Conservation (phyloP, 805 yeast genomes). For the Suhomyces xylopsoci region DNA sequence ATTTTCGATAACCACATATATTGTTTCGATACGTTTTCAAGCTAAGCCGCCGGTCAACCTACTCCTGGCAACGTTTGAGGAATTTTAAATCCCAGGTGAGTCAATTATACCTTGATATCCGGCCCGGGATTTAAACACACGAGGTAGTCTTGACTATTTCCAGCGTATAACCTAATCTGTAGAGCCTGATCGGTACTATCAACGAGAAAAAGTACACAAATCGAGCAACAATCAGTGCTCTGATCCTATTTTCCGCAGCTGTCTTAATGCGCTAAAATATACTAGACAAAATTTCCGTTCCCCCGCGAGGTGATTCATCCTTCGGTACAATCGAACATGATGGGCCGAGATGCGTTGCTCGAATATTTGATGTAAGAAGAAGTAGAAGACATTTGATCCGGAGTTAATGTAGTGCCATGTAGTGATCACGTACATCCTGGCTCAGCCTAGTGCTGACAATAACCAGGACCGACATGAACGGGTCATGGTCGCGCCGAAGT, state of each 20-base stretch:
- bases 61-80: background rate
- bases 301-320: background rate
- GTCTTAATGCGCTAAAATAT: background rate
- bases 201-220: background rate
- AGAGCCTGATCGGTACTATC: background rate
- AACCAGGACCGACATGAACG: background rate
- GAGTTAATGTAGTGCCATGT: background rate
- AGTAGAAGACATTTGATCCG: background rate
- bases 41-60: background rate
- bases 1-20: background rate
- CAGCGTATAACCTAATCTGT: background rate
- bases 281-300: background rate
- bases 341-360: background rate
- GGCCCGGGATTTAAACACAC: background rate
- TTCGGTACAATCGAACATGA: background rate
- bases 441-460: background rate
- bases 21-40: background rate
- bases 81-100: background rate
- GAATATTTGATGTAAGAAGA: background rate
- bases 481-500: background rate
- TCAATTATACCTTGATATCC: background rate
- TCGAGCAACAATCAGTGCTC: background rate
- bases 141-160: background rate
- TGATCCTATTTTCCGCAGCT: background rate
- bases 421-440: background rate